A percentile compares a stretch with the other conserved stretches of the same genome.
Evolutionary conservation across 202 grass and related monocot species (phyloP).

Genomic region (Panicum virgatum): DNA sequence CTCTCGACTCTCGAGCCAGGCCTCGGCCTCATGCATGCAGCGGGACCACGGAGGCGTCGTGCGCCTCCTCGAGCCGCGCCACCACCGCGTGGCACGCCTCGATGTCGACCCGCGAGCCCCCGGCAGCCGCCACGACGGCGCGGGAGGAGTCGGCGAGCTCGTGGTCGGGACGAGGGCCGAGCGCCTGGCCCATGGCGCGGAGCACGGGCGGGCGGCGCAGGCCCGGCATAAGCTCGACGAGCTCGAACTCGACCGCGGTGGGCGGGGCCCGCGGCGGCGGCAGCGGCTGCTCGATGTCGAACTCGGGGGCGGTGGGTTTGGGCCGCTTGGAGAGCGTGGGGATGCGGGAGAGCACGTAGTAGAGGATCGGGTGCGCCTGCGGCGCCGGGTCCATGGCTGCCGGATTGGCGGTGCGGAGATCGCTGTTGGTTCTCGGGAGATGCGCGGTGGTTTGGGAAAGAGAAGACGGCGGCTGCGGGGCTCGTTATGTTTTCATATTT

Average conservation of each 20-base stretch:
- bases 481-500: too few relatives aligned
- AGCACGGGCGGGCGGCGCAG: conserved; percentile 75
- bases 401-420: not conserved
- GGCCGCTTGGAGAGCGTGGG: conserved; percentile 52
- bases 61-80: conserved; percentile 71
- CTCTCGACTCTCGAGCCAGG: conserved; percentile 58
- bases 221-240: conserved; percentile 69
- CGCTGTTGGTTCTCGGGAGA: not conserved
- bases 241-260: conserved; percentile 53
- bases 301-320: conserved; percentile 15
- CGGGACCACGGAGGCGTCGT: conserved; percentile 67
- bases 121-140: conserved; percentile 45
- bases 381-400: conserved; percentile 81
- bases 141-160: conserved; percentile 82
- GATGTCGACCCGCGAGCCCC: conserved; percentile 35
- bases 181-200: conserved; percentile 63
- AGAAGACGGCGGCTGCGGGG: not conserved
- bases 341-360: conserved; percentile 78
- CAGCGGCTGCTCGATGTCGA: conserved; percentile 85
- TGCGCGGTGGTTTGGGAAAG: not conserved
- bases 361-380: conserved; percentile 78
- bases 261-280: conserved; percentile 25
- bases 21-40: conserved; percentile 74
- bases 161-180: conserved; percentile 82
- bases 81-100: conserved; percentile 67